Evolutionary conservation across 2,329 filamentous ascomycete species (phyloP), one percentile per base, ranked within the genome.

Genomic region (Harringtonia aguacate): DNA sequence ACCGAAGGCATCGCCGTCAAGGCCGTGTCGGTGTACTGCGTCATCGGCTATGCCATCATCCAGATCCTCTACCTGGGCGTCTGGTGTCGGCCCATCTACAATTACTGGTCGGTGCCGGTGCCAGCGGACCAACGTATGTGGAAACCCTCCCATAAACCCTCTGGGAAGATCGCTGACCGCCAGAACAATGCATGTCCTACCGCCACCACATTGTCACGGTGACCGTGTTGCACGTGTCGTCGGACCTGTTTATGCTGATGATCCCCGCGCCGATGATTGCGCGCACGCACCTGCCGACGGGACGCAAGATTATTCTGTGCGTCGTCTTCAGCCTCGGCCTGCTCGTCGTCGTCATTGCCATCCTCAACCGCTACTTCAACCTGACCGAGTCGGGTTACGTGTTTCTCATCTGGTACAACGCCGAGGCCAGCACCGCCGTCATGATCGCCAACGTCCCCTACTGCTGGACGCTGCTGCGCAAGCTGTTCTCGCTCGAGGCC

Each of bases 341-440:
- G 4, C 72, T 76, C 47, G 63, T 64, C 37, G 58, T 81, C 41
- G 59, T 80, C 14, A 71, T 72, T 17, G 73, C 75, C 12, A 66
- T 73, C 7, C 60, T 81, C 15, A 80, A 78, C 60, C 77, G 79
- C 47, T 75, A 76, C 53, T 78, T 77, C 59, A 76, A 73, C 36
- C 78, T 81, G 47, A 68, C 61, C 15, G 58, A 74, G 18, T 72
- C 72, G 1, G 72, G 71, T 3, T 61, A 63, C 14, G 58, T 70
- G 31, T 81, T 77, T 64, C 68, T 76, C 0, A 70, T 70, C 50
- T 81, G 76, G 75, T 77, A 78, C 50, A 68, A 76, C 9, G 68
- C 74, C 24, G 77, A 81, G 54, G 68, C 70, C 13, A 73, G 70
- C 36, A 77, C 77, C 0, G 73, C 75, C 7, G 65, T 81, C 34